Base-by-base conservation (phyloP, 495 filamentous ascomycete genomes). In the Xylona heveae region DNA sequence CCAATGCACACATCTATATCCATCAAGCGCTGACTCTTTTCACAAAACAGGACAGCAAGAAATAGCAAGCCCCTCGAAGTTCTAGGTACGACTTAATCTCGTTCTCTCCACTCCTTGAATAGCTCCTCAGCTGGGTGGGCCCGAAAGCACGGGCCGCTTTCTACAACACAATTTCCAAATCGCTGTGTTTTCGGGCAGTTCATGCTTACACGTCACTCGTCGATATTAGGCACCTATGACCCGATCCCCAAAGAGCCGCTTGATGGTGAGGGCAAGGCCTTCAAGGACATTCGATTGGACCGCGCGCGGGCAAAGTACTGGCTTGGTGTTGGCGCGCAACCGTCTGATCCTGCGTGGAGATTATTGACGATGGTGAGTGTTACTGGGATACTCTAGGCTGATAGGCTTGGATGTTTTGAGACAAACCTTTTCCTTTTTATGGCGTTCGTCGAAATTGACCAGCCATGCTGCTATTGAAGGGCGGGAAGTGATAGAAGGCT, bases 291-390 rank as follows among this genome's bases (percentile, higher is more conserved):
- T 43, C 70, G 79, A 34, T 61, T 97, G 2, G 88, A 97, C 58
- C 61, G 61, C 1, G 52, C 64, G 32, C 61, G 88, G 29, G 77
- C 84, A 33, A 73, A 77, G 52, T 97, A 97, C 56, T 97, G 88
- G 88, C 58, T 97, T 9, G 88, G 88, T 49, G 84, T 94, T 6
- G 88, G 88, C 3, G 88, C 88, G 24, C 88, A 97, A 54, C 84
- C 88, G 18, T 83, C 72, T 41, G 79, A 93, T 41, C 66, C 77
- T 3, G 77, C 73, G 18, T 90, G 82, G 88, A 62, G 82, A 54
- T 46, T 97, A 42, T 52, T 97, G 52, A 59, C 59, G 31, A 70
- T 93, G 78, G 88, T n/a, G n/a, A n/a, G n/a, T n/a, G n/a, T n/a
- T 93, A 59, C 30, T 76, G 54, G 23, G 19, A 28, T 17, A 22